A percentile compares a stretch with the other conserved stretches of the same genome.
These are phyloP conservation scores for Salmacisia buchloeana DNA, from an alignment of 1,284 basidiomycete genomes.

Conservation along the genomic window DNA sequence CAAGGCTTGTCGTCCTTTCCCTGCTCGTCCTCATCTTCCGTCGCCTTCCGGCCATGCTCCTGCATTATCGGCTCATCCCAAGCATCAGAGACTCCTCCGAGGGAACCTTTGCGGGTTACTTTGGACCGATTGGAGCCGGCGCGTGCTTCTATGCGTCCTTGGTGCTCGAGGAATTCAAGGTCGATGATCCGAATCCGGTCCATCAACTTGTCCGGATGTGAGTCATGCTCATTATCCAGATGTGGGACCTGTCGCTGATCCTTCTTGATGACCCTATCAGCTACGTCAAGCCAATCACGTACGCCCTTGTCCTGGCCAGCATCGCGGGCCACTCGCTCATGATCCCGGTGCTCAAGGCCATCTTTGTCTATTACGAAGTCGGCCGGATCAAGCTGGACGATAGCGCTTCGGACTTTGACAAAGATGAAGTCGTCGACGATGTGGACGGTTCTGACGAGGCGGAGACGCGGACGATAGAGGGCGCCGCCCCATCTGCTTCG, in stretches of 20 bases:
- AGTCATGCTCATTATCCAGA: background rate
- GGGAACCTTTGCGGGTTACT: constrained; percentile 51
- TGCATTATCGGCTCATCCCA: constrained; percentile 41
- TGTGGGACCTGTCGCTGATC: background rate
- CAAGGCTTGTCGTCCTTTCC: constrained; percentile 50
- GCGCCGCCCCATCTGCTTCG: too few relatives aligned
- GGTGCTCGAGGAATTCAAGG: constrained; percentile 30
- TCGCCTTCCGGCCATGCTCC: constrained; percentile 44
- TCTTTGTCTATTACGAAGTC: constrained; percentile 25
- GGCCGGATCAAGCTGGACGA: constrained; percentile 27
- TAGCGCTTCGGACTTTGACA: constrained; percentile 6
- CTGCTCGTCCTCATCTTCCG: constrained; percentile 52
- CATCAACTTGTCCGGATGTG: constrained; percentile 13
- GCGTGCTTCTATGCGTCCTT: constrained; percentile 33
- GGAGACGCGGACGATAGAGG: too few relatives aligned
- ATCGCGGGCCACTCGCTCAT: constrained; percentile 34
- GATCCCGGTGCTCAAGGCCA: constrained; percentile 34
- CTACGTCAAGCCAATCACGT: constrained; percentile 32
- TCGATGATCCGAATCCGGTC: constrained; percentile 17
- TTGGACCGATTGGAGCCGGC: constrained; percentile 53
- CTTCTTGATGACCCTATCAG: background rate
- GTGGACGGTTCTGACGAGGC: too few relatives aligned
- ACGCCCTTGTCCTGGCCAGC: constrained; percentile 31
- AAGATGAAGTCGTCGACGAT: background rate
- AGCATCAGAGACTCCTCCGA: constrained; percentile 39